Evolutionary conservation across 352 stramenopile species (phyloP).

Genomic region (Pythium pyrilobum): DNA sequence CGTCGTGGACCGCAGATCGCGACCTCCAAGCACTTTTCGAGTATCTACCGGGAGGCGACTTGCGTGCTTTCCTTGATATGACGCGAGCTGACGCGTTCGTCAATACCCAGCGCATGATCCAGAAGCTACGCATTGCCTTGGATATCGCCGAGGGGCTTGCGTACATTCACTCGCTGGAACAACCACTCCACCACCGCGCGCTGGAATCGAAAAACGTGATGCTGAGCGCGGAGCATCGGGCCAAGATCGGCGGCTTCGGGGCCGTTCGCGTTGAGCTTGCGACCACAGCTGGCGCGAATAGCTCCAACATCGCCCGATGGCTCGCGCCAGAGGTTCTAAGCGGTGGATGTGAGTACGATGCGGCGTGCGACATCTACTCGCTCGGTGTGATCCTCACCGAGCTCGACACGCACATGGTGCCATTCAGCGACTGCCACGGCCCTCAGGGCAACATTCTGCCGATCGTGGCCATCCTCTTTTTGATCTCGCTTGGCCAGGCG

Average conservation of each 20-base stretch:
- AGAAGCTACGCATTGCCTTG: conserved; percentile 23
- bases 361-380: conserved; percentile 14
- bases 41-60: conserved; percentile 15
- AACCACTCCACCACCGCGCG: conserved; percentile 16
- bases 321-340: conserved; percentile 16
- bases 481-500: conserved; percentile 9
- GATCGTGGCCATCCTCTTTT: conserved; percentile 3
- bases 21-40: conserved; percentile 21
- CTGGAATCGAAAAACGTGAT: conserved; percentile 25
- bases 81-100: neutral
- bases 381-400: conserved; percentile 19
- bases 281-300: neutral
- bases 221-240: conserved; percentile 10
- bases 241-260: conserved; percentile 25
- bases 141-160: conserved; percentile 26
- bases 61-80: conserved; percentile 15
- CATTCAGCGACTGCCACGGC: conserved; percentile 13
- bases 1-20: conserved; percentile 11
- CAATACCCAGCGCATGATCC: conserved; percentile 2
- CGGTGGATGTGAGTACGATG: neutral
- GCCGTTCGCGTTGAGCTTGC: conserved; percentile 1
- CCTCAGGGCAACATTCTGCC: conserved; percentile 11
- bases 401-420: conserved; percentile 12
- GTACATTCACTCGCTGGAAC: conserved; percentile 22
- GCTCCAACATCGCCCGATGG: conserved; percentile 9